Conservation (phyloP, 2,329 filamentous ascomycete genomes). For the Trichoderma atrobrunneum region DNA sequence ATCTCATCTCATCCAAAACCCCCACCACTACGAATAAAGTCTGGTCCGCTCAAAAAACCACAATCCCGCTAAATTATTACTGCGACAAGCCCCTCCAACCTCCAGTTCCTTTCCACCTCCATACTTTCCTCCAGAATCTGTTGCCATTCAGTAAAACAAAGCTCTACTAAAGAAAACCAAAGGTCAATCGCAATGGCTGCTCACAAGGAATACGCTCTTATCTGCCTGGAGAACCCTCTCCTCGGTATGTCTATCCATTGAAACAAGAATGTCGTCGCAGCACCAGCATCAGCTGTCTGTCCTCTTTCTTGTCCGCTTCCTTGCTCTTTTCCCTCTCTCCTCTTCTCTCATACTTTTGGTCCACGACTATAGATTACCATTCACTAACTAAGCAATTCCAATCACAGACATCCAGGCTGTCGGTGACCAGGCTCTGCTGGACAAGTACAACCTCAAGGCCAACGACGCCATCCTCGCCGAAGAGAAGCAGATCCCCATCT, state of each 20-base stretch:
- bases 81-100: conserved; percentile 5
- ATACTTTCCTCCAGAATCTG: neutral
- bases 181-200: conserved; percentile 59
- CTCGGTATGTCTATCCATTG: conserved; percentile 60
- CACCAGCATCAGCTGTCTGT: neutral
- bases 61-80: conserved; percentile 7
- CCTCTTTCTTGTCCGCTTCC: neutral
- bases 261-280: neutral
- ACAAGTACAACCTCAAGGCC: conserved; percentile 90
- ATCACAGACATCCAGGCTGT: conserved; percentile 79
- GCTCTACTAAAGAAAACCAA: neutral
- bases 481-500: conserved; percentile 83
- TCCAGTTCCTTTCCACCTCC: neutral
- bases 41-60: neutral
- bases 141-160: neutral
- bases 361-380: neutral
- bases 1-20: neutral
- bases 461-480: conserved; percentile 98
- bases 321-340: neutral
- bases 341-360: neutral
- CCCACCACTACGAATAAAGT: neutral
- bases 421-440: conserved; percentile 78
- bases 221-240: conserved; percentile 96
- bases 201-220: conserved; percentile 77
- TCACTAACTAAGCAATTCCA: neutral